phyloP scores from a whole-genome alignment of 2,329 filamentous ascomycete species.

The Neopestalotiopsis sp. region DNA sequence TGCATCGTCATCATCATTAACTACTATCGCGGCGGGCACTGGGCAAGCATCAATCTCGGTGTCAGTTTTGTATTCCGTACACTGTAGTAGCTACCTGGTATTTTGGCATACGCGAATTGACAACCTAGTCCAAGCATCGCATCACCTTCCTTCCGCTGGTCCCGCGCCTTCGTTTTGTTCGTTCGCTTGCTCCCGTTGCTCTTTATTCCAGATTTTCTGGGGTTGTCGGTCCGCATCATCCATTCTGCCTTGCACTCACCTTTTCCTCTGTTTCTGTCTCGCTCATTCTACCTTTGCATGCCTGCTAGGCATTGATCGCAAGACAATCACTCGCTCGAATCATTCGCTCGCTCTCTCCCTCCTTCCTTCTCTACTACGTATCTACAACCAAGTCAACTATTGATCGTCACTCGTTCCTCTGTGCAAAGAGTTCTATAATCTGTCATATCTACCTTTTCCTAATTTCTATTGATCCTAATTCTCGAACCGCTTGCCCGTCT shows the following conservation, averaged over 20 bases:
- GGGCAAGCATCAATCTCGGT: too few species aligned
- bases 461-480: neutral
- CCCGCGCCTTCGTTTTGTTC: neutral
- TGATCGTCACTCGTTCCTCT: neutral
- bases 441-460: neutral
- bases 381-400: neutral
- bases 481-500: neutral
- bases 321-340: neutral
- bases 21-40: neutral
- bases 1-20: constrained; percentile 7
- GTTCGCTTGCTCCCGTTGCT: neutral
- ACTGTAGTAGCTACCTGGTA: neutral
- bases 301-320: too few species aligned
- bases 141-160: neutral
- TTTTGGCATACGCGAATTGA: neutral
- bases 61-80: neutral
- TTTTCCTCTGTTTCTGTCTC: neutral
- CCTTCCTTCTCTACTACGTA: neutral
- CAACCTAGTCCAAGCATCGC: neutral
- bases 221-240: neutral
- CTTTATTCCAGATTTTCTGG: constrained; percentile 5
- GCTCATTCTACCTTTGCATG: neutral
- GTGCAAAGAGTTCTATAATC: neutral
- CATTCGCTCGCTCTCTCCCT: neutral
- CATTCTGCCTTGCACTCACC: neutral